Evolutionary conservation across 2,329 filamentous ascomycete species (phyloP), one percentile per base, ranked within the genome.

Genomic region (Sclerotinia minor): DNA sequence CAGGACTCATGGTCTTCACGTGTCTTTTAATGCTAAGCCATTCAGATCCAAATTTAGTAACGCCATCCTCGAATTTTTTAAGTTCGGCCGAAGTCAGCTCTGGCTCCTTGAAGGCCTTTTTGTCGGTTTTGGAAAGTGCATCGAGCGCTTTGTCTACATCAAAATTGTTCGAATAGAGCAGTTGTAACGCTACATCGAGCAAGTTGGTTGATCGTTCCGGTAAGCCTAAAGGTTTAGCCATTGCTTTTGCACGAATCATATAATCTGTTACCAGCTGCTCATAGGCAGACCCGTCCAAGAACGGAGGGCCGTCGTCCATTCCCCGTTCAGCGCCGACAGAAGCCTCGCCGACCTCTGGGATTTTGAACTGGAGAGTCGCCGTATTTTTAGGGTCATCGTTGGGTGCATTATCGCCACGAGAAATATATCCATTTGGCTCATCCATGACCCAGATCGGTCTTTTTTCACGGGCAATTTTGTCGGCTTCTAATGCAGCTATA

Each of bases 361-460:
- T 90, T 76, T 90, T 92, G 84, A 94, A 99, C 26, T 92, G 80
- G 7, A 93, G 79, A 61, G 87, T 88, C 15, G 92, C 87, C 0
- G 94, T 96, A 73, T 89, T 90, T 57, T 85, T 86, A 15, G 89
- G 85, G 75, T 96, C 91, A 70, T 90, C 86, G 72, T 90, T 83
- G 74, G 84, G 78, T 78, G 78, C 77, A 77, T 98, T 94, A 73
- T 94, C 91, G 35, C 95, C 95, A 69, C 95, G 90, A 64, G 85
- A 85, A 24, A 96, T 85, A 76, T 96, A 99, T 8, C 95, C 95
- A 4, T 86, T 80, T 0, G 95, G 95, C 77, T 95, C 92, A 74
- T 98, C 95, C 81, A 96, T 89, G 44, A 98, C 85, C 92, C 93
- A 97, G 78, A 94, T 95, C 0, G 94, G 94, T 26, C 94, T 89